These are phyloP conservation scores for Apiotrichum mycotoxinovorans DNA, from an alignment of 1,284 basidiomycete species.

Conservation along the genomic window DNA sequence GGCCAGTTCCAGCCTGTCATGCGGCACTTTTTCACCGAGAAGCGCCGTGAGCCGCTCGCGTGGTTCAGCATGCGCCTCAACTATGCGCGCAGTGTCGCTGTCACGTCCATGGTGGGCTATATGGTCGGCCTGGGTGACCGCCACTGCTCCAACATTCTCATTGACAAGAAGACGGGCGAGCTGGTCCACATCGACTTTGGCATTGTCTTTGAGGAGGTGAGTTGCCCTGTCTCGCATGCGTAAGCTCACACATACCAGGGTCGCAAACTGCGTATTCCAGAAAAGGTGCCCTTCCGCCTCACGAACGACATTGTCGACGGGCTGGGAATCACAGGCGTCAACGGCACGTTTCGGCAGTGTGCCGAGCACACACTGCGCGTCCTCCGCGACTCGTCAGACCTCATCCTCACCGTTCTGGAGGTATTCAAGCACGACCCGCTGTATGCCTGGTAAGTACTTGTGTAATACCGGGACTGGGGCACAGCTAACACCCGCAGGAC, in stretches of 20 bases:
- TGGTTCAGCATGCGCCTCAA: conserved; percentile 93
- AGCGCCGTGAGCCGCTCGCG: conserved; percentile 75
- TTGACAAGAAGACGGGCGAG: conserved; percentile 80
- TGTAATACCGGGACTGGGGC: not conserved
- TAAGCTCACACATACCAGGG: conserved; percentile 60
- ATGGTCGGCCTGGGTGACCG: conserved; percentile 90
- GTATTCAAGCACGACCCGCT: conserved; percentile 97
- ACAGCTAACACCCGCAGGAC: conserved; percentile 47
- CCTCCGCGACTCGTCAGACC: conserved; percentile 73
- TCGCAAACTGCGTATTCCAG: conserved; percentile 73
- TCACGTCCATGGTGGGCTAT: conserved; percentile 90
- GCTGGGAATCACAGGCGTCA: conserved; percentile 81
- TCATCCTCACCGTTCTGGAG: conserved; percentile 91
- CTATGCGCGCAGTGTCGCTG: conserved; percentile 87
- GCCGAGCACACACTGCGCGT: conserved; percentile 92
- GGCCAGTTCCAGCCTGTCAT: conserved; percentile 75
- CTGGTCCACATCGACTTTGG: conserved; percentile 93
- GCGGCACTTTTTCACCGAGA: conserved; percentile 90
- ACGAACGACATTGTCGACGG: conserved; percentile 93
- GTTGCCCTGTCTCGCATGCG: conserved; percentile 18
- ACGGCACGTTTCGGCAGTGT: conserved; percentile 92
- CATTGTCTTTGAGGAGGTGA: conserved; percentile 90
- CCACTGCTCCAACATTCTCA: conserved; percentile 86
- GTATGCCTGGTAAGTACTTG: conserved; percentile 69
- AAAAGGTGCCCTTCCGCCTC: conserved; percentile 90